Base-by-base conservation (phyloP, 192 early-diverging fungal species). In the Dissophora ornata region DNA sequence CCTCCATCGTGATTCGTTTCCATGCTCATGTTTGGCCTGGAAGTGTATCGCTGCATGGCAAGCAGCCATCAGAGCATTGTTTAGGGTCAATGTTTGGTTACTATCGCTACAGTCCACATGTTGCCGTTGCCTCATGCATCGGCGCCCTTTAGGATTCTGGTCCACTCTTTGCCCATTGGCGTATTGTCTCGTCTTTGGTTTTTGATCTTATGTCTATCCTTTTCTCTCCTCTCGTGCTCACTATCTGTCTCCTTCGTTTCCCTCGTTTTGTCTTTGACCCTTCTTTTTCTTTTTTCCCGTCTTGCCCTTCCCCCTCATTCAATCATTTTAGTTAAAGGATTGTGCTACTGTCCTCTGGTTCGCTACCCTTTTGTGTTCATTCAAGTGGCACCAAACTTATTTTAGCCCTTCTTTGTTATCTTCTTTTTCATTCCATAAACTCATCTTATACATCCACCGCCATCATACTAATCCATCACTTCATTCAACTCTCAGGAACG, bases 341-440 rank as follows among this genome's bases (percentile, higher is more conserved):
- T 38, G 36, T 38, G 36, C 36, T 38, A 38, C 36, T 38, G 36
- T 29, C 57, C 42, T 24, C 21, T 44, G n/a, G 19, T 50, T 50
- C 16, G 32, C 55, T 42, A 4, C 29, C 51, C 28, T 22, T 49
- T n/a, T 36, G 11, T 41, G 28, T 28, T 25, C 46, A 15, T 38
- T n/a, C n/a, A n/a, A n/a, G n/a, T n/a, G n/a, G n/a, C n/a, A n/a
- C n/a, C n/a, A n/a, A n/a, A n/a, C 34, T 29, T 33, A 19, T 32
- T 34, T 22, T 7, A 0, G 24, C 50, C 32, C 4, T 29, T 28
- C n/a, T n/a, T n/a, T n/a, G n/a, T n/a, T n/a, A n/a, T n/a, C n/a
- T n/a, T n/a, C n/a, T n/a, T n/a, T n/a, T n/a, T n/a, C n/a, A n/a
- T n/a, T n/a, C n/a, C n/a, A n/a, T n/a, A n/a, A 25, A n/a, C 50